Percentiles rank a stretch among this genome's conserved stretches.
These are phyloP conservation scores for Paecilomyces formosus DNA, from an alignment of 2,329 filamentous ascomycete species.

Conservation along the genomic window DNA sequence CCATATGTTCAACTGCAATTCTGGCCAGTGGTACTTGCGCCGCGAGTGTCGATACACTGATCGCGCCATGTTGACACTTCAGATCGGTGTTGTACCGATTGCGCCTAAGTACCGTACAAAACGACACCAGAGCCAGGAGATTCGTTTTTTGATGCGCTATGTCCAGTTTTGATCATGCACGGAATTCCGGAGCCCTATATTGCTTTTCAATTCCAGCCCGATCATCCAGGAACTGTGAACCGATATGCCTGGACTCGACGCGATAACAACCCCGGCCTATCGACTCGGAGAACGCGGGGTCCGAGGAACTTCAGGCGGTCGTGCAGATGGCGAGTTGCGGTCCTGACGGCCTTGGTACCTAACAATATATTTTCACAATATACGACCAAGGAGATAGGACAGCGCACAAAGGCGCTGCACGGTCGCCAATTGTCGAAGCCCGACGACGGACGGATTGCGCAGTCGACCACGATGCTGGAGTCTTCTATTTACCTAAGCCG, in stretches of 20 bases:
- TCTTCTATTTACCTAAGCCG: not conserved
- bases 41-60: conserved; percentile 23
- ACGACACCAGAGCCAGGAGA: not conserved
- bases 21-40: conserved; percentile 56
- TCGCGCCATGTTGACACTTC: conserved; percentile 21
- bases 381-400: not conserved
- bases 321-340: not conserved
- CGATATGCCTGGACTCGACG: not conserved
- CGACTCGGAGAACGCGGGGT: not conserved
- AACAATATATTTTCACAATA: not conserved
- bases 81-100: not conserved
- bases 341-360: not conserved
- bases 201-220: not conserved
- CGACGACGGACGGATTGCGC: not conserved
- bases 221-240: not conserved
- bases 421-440: not conserved
- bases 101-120: not conserved
- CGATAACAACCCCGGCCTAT: not conserved
- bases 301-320: not conserved
- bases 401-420: not conserved
- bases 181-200: not conserved
- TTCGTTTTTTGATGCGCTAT: not conserved
- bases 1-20: conserved; percentile 59
- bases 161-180: not conserved
- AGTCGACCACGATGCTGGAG: not conserved